These are phyloP conservation scores for Lodderomyces jiufengensis DNA, from an alignment of 1,139 yeast genomes.

Conservation along the genomic window DNA sequence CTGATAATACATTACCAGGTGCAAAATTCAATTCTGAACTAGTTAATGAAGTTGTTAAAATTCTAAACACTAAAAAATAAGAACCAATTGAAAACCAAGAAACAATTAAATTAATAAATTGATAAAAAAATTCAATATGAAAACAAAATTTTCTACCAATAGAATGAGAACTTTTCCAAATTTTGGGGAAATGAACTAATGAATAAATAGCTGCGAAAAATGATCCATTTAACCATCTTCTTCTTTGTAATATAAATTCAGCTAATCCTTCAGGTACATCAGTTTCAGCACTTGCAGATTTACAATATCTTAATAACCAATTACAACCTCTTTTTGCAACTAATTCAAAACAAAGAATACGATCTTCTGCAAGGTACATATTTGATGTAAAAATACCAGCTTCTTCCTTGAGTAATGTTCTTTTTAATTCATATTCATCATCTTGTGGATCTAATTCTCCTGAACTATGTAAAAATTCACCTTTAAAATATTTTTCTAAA, in stretches of 20 bases:
- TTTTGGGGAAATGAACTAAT: conserved; percentile 41
- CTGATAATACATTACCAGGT: conserved; percentile 76
- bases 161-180: conserved; percentile 44
- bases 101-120: conserved; percentile 43
- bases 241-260: conserved; percentile 45
- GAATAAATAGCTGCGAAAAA: conserved; percentile 49
- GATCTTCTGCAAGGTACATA: conserved; percentile 51
- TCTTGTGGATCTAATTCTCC: conserved; percentile 46
- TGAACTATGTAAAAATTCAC: conserved; percentile 45
- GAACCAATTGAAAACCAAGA: conserved; percentile 85
- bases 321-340: conserved; percentile 44
- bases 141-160: conserved; percentile 39
- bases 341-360: conserved; percentile 47
- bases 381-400: conserved; percentile 50
- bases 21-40: conserved; percentile 44
- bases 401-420: conserved; percentile 38
- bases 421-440: conserved; percentile 42
- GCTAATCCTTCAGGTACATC: conserved; percentile 48
- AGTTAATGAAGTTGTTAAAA: conserved; percentile 67
- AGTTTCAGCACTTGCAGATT: conserved; percentile 46
- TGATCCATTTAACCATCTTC: conserved; percentile 52
- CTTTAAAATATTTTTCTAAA: conserved; percentile 46
- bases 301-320: conserved; percentile 47
- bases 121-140: conserved; percentile 43
- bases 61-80: conserved; percentile 76